Evolutionary conservation across 2,329 filamentous ascomycete genomes (phyloP).

Genomic region (Talaromyces sp.): DNA sequence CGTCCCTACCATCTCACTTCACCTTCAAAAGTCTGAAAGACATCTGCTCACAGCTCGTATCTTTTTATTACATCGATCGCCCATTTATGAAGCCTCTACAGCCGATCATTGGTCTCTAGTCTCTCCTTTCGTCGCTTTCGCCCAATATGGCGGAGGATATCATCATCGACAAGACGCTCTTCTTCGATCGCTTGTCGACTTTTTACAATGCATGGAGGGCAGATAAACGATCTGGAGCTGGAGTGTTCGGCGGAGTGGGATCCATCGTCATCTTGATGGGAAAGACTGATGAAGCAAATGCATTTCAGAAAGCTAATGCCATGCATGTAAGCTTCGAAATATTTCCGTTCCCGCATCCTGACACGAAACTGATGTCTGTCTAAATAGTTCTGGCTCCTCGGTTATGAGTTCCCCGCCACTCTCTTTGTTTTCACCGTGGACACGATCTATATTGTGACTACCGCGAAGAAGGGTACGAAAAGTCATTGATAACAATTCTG

Average conservation of each 20-base stretch:
- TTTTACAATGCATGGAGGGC: conserved; percentile 92
- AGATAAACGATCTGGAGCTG: conserved; percentile 83
- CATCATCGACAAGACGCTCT: conserved; percentile 87
- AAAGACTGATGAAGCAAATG: conserved; percentile 82
- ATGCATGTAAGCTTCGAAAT: conserved; percentile 66
- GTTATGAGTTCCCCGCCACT: conserved; percentile 97
- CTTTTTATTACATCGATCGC: not conserved
- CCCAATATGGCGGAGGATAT: conserved; percentile 67
- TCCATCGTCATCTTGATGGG: conserved; percentile 90
- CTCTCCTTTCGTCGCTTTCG: not conserved
- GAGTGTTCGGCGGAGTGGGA: conserved; percentile 75
- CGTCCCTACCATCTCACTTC: not conserved
- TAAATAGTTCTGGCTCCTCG: conserved; percentile 86
- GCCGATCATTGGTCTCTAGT: not conserved
- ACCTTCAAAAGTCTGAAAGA: not conserved
- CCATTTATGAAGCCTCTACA: not conserved
- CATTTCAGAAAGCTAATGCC: conserved; percentile 93
- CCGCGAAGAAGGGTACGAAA: conserved; percentile 82
- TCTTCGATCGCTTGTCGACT: conserved; percentile 86
- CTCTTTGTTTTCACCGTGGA: conserved; percentile 89
- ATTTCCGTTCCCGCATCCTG: not conserved
- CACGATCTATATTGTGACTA: conserved; percentile 85
- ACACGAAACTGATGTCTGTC: conserved; percentile 12
- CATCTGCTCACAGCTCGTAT: not conserved
- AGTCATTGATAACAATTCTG: not conserved